A percentile compares a stretch with the other conserved stretches of the same genome.
Evolutionary conservation across 345 rosid genomes (phyloP).

Genomic region (Anastatica hierochuntica): DNA sequence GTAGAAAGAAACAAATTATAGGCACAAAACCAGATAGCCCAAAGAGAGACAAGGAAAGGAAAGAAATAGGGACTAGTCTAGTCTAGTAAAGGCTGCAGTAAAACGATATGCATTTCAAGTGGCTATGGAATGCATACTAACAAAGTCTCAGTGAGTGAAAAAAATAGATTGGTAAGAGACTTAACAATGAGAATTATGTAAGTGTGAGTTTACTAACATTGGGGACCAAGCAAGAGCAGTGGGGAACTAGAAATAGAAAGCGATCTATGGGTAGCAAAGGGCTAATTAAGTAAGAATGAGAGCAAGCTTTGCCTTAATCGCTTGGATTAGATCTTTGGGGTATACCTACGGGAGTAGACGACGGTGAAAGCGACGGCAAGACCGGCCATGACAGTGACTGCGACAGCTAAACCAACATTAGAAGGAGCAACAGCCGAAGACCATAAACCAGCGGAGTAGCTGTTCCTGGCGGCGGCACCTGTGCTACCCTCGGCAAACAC

Average conservation of each 20-base stretch:
- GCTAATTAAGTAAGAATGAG: constrained; percentile 6
- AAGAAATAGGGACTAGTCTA: neutral
- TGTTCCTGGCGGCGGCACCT: constrained; percentile 29
- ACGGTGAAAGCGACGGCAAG: constrained; percentile 58
- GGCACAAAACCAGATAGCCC: neutral
- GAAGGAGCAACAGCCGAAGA: constrained; percentile 31
- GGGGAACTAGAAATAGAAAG: too few relatives aligned
- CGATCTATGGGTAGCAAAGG: neutral
- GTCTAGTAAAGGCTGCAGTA: neutral
- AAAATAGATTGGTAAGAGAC: too few relatives aligned
- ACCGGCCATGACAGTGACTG: constrained; percentile 69
- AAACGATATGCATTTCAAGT: too few relatives aligned
- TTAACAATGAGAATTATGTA: too few relatives aligned
- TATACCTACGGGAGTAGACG: constrained; percentile 56
- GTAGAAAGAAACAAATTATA: neutral
- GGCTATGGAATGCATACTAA: too few relatives aligned
- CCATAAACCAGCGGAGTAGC: constrained; percentile 42
- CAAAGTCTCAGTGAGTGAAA: too few relatives aligned
- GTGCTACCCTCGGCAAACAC: constrained; percentile 35
- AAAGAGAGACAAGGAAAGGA: neutral
- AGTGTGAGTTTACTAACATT: neutral
- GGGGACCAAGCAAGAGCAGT: neutral
- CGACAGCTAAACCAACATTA: constrained; percentile 50
- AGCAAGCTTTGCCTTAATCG: constrained; percentile 3
- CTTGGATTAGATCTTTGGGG: constrained; percentile 6